Evolutionary conservation across 2,329 filamentous ascomycete species (phyloP).

Genomic region (Escovopsis sp.): DNA sequence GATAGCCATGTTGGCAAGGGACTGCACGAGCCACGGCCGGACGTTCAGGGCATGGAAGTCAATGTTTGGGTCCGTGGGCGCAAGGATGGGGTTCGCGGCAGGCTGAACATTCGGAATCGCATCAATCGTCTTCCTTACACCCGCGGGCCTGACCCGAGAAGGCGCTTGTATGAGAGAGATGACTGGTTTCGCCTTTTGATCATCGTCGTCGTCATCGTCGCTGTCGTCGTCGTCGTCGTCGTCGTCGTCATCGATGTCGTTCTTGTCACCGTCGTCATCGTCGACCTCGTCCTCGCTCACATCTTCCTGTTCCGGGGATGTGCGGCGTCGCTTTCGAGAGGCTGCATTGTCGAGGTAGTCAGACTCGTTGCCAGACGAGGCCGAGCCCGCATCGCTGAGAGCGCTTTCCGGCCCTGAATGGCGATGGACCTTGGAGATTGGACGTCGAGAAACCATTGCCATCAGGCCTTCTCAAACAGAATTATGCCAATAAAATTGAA

Average conservation of each 20-base stretch:
- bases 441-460: too few species aligned
- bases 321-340: conserved; percentile 32
- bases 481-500: too few species aligned
- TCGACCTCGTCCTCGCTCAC: conserved; percentile 14
- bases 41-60: conserved; percentile 62
- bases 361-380: conserved; percentile 24
- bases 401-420: too few species aligned
- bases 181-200: conserved; percentile 12
- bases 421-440: too few species aligned
- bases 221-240: conserved; percentile 10
- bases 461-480: too few species aligned
- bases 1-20: conserved; percentile 65
- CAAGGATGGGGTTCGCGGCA: conserved; percentile 25
- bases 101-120: conserved; percentile 6
- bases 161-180: conserved; percentile 35
- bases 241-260: conserved; percentile 5
- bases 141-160: conserved; percentile 35
- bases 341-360: conserved; percentile 32
- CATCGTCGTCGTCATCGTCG: conserved; percentile 11
- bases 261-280: conserved; percentile 13
- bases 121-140: conserved; percentile 7
- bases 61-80: conserved; percentile 39
- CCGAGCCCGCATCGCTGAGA: too few species aligned
- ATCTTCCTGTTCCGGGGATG: conserved; percentile 12
- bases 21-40: conserved; percentile 75